Conservation (phyloP, 306 rosid genomes). For the Spatholobus suberectus region DNA sequence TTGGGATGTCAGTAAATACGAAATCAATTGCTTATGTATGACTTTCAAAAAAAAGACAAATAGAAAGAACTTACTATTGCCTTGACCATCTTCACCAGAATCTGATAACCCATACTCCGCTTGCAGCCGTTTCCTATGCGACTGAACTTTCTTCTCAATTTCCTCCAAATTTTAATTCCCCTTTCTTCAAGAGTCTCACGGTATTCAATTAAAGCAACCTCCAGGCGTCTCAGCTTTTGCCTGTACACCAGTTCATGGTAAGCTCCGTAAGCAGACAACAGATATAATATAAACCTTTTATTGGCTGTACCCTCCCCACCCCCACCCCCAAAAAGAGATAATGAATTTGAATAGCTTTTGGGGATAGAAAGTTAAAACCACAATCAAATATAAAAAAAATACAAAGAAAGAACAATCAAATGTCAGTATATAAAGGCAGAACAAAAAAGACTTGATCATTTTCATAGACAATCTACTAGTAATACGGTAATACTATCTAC, state of each 20-base stretch:
- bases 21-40: not conserved
- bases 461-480: conserved; percentile 5
- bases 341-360: conserved; percentile 9
- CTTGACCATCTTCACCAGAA: conserved; percentile 73
- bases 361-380: conserved; percentile 21
- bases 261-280: conserved; percentile 36
- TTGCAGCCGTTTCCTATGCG: conserved; percentile 72
- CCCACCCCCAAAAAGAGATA: not conserved
- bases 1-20: not conserved
- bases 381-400: not conserved
- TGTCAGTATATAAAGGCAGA: not conserved
- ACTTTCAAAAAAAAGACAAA: conserved; percentile 10
- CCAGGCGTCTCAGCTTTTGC: conserved; percentile 92
- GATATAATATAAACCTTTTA: conserved; percentile 8
- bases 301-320: not conserved
- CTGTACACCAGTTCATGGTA: conserved; percentile 55
- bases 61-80: conserved; percentile 67
- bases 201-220: conserved; percentile 93
- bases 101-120: conserved; percentile 79
- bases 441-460: not conserved
- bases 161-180: conserved; percentile 84
- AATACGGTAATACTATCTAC: not conserved
- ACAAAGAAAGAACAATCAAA: not conserved
- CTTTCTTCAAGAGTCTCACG: conserved; percentile 93
- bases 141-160: conserved; percentile 74